Percentiles rank a stretch among this genome's conserved stretches.
phyloP scores from a whole-genome alignment of 106 monocot species.

The Apostasia shenzhenica region DNA sequence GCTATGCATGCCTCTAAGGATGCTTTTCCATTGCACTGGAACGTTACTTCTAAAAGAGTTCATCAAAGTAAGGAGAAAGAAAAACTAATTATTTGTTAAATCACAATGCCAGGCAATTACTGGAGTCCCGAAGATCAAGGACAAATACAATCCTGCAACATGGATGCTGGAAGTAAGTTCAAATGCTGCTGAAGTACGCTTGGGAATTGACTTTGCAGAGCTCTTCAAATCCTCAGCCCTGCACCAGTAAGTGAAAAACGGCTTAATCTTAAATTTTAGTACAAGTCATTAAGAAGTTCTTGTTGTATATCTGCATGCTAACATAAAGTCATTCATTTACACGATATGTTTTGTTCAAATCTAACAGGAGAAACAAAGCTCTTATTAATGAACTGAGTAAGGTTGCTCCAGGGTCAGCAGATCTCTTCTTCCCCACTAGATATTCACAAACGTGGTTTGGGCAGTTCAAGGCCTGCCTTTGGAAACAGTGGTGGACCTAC shows the following conservation, averaged over 20 bases:
- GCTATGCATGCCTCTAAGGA: too few species aligned
- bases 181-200: slow-evolving; percentile 35
- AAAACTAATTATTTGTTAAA: neutral
- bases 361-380: slow-evolving; percentile 41
- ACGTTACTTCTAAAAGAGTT: too few species aligned
- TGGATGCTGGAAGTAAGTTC: slow-evolving; percentile 80
- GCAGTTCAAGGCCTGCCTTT: slow-evolving; percentile 66
- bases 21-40: too few species aligned
- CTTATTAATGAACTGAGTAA: slow-evolving; percentile 43
- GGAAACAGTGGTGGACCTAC: slow-evolving; percentile 81
- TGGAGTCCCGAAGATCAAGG: slow-evolving; percentile 59
- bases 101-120: slow-evolving; percentile 42
- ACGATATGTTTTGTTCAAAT: neutral
- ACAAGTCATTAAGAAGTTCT: neutral
- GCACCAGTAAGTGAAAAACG: slow-evolving; percentile 28
- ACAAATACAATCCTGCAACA: slow-evolving; percentile 69
- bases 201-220: slow-evolving; percentile 55
- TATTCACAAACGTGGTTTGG: slow-evolving; percentile 32
- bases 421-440: slow-evolving; percentile 47
- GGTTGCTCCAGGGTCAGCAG: slow-evolving; percentile 33
- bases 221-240: slow-evolving; percentile 38
- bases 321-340: neutral
- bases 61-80: too few species aligned
- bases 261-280: neutral
- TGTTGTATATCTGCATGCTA: neutral